Percentiles rank a stretch among this genome's conserved stretches.
These are phyloP conservation scores for Lecanicillium sp. DNA, from an alignment of 2,329 filamentous ascomycete genomes.

Conservation along the genomic window DNA sequence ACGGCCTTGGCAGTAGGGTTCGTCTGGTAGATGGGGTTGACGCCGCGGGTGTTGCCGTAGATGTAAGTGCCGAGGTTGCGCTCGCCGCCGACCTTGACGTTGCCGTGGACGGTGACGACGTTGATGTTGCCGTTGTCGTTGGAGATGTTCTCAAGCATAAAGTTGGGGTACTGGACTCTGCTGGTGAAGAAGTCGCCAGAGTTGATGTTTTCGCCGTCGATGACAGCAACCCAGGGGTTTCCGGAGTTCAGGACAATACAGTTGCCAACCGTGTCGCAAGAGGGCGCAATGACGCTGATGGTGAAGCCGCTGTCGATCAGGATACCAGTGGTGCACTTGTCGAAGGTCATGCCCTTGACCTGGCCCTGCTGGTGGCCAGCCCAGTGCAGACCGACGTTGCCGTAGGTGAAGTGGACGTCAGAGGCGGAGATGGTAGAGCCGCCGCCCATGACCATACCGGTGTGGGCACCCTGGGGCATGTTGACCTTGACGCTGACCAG, in stretches of 20 bases:
- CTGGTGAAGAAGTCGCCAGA: constrained; percentile 10
- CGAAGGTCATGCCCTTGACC: constrained; percentile 10
- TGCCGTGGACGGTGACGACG: constrained; percentile 14
- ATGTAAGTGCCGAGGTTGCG: constrained; percentile 34
- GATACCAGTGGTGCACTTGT: constrained; percentile 15
- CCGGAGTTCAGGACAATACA: constrained; percentile 9
- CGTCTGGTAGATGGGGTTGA: constrained; percentile 33
- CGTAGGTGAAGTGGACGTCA: constrained; percentile 17
- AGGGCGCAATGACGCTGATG: constrained; percentile 9
- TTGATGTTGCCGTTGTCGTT: constrained; percentile 17
- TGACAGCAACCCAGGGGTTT: constrained; percentile 7
- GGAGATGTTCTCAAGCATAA: constrained; percentile 16
- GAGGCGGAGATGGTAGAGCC: constrained; percentile 19
- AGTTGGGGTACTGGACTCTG: constrained; percentile 8
- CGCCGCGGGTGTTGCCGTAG: constrained; percentile 36
- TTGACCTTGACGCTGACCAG: constrained; percentile 17
- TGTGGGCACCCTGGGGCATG: constrained; percentile 16
- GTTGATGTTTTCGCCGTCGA: constrained; percentile 8
- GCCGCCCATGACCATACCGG: constrained; percentile 15
- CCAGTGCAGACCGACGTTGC: constrained; percentile 19
- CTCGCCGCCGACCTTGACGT: constrained; percentile 5
- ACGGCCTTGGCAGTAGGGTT: constrained; percentile 23
- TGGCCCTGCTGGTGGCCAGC: constrained; percentile 9
- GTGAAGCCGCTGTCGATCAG: constrained; percentile 11
- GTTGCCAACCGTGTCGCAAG: constrained; percentile 8